Evolutionary conservation across 768 basidiomycete genomes (phyloP).

Genomic region (Suillus weaverae): DNA sequence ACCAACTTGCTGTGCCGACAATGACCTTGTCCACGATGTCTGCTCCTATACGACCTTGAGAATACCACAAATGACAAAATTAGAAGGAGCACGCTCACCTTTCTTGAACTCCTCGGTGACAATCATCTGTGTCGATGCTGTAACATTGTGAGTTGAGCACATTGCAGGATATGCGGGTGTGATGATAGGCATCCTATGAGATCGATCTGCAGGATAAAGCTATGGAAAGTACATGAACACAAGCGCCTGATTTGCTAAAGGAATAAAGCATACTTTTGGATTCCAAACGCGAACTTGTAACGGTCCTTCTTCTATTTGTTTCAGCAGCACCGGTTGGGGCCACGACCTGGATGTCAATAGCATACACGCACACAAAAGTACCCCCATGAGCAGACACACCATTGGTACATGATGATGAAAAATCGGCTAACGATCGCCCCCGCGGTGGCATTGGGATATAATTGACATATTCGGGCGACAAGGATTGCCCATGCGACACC

Average conservation of each 20-base stretch:
- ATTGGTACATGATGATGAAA: slow-evolving; percentile 98
- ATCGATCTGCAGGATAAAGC: slow-evolving; percentile 88
- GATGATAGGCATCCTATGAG: slow-evolving; percentile 99
- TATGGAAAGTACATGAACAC: slow-evolving; percentile 30
- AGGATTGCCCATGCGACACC: slow-evolving; percentile 99
- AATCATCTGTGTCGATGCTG: slow-evolving; percentile 91
- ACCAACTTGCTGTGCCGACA: slow-evolving; percentile 80
- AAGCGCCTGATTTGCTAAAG: no score
- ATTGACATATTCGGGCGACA: slow-evolving; percentile 98
- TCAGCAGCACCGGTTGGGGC: slow-evolving; percentile 97
- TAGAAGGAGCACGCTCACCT: slow-evolving; percentile 44
- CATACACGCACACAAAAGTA: slow-evolving; percentile 5
- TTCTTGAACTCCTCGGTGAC: slow-evolving; percentile 95
- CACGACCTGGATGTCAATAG: slow-evolving; percentile 67
- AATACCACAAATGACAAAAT: not conserved
- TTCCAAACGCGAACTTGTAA: slow-evolving; percentile 97
- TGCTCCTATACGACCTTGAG: slow-evolving; percentile 58
- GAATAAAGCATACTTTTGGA: slow-evolving; percentile 63
- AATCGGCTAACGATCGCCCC: slow-evolving; percentile 97
- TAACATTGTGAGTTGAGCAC: slow-evolving; percentile 99
- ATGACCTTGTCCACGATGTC: slow-evolving; percentile 94
- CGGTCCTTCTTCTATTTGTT: slow-evolving; percentile 95
- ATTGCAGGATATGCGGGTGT: slow-evolving; percentile 99
- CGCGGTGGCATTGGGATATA: slow-evolving; percentile 93
- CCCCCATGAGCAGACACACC: slow-evolving; percentile 50